phyloP scores from a whole-genome alignment of 2,329 filamentous ascomycete species.

The Juglanconis sp. region DNA sequence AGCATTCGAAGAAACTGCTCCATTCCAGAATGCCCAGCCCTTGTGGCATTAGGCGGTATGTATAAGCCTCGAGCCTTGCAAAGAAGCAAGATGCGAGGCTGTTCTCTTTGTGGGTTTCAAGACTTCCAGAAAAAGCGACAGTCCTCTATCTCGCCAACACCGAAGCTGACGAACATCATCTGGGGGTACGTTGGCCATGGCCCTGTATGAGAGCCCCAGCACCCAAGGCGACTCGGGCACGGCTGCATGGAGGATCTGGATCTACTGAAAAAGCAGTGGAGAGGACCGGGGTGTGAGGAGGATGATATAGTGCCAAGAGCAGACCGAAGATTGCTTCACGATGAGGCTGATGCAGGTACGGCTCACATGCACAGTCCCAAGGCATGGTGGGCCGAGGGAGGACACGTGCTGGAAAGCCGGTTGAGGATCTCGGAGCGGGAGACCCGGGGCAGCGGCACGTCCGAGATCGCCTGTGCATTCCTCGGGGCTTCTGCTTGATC shows the following conservation, averaged over 20 bases:
- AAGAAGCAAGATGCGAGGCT: neutral
- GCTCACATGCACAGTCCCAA: neutral
- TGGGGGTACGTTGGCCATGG: no score
- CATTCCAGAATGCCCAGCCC: neutral
- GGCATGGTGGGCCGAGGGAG: no score
- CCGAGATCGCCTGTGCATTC: neutral
- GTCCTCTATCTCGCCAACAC: neutral
- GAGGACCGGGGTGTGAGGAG: neutral
- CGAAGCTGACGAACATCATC: neutral
- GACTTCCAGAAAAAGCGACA: neutral
- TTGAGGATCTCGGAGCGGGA: neutral
- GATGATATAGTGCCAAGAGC: no score
- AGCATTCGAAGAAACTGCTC: neutral
- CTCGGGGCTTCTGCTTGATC: neutral
- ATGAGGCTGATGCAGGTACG: neutral
- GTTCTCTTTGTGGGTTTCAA: neutral
- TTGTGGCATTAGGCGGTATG: neutral
- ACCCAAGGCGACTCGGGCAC: neutral
- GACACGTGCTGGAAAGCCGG: conserved; percentile 1
- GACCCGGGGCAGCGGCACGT: neutral
- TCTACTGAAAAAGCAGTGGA: conserved; percentile 6
- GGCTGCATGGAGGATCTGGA: neutral
- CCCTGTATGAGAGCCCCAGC: neutral
- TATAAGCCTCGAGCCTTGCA: neutral
- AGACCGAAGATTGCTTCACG: neutral